Percentiles rank a stretch among this genome's conserved stretches.
phyloP scores from a whole-genome alignment of 177 flowering plant genomes.

The Tripterygium wilfordii region DNA sequence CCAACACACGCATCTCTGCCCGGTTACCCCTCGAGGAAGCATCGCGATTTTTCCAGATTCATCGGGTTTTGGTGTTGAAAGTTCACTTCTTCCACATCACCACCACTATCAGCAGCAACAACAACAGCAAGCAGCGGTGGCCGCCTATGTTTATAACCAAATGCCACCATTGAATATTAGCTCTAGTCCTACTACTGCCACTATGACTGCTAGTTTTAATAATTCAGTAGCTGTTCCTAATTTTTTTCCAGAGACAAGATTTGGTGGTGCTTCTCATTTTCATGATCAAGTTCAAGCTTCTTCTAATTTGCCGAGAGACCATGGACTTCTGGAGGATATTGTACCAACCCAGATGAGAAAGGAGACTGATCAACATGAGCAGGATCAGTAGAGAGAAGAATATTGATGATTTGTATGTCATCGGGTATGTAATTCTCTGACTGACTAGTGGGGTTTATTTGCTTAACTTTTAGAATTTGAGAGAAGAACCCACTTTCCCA shows the following conservation, averaged over 20 bases:
- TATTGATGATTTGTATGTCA: neutral
- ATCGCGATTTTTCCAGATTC: slow-evolving; percentile 22
- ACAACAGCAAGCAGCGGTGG: too few relatives aligned
- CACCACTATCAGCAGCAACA: slow-evolving; percentile 15
- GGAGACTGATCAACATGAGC: too few relatives aligned
- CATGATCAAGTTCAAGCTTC: too few relatives aligned
- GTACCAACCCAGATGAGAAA: slow-evolving; percentile 36
- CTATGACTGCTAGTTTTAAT: neutral
- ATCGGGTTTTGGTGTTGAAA: slow-evolving; percentile 5
- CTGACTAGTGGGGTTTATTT: slow-evolving; percentile 3
- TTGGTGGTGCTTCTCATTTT: too few relatives aligned
- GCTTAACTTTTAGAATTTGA: too few relatives aligned
- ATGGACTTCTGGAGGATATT: slow-evolving; percentile 70
- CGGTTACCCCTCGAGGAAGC: slow-evolving; percentile 53
- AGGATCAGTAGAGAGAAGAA: slow-evolving; percentile 8
- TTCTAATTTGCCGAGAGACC: slow-evolving; percentile 33
- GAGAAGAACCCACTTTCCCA: slow-evolving; percentile 4
- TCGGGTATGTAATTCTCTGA: slow-evolving; percentile 13
- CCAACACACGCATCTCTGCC: slow-evolving; percentile 72
- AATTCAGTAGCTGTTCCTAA: slow-evolving; percentile 3
- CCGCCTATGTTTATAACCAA: slow-evolving; percentile 18
- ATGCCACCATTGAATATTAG: slow-evolving; percentile 20
- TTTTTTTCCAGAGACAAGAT: slow-evolving; percentile 15
- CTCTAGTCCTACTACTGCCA: neutral
- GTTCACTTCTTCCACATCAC: slow-evolving; percentile 17